Evolutionary conservation across 352 stramenopile species (phyloP).

Genomic region (Phytophthora citrophthora): DNA sequence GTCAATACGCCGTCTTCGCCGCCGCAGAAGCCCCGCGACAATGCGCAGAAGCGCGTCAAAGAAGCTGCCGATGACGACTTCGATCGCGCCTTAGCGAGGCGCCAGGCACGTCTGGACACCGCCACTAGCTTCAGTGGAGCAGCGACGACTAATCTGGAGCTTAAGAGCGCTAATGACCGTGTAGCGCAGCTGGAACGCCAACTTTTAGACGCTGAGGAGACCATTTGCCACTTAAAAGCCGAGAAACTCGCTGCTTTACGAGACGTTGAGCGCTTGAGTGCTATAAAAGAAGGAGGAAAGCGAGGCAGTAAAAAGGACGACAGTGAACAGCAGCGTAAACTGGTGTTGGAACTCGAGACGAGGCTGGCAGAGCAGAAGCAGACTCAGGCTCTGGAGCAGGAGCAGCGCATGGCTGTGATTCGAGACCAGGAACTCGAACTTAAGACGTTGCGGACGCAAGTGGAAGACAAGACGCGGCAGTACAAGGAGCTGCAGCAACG

Average conservation of each 20-base stretch:
- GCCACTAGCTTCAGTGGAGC: neutral
- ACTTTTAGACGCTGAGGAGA: constrained; percentile 73
- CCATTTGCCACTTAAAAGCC: constrained; percentile 75
- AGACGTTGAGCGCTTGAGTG: constrained; percentile 60
- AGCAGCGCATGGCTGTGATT: constrained; percentile 66
- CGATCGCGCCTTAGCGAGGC: constrained; percentile 15
- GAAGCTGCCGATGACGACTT: constrained; percentile 23
- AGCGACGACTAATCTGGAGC: constrained; percentile 36
- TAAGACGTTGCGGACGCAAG: constrained; percentile 37
- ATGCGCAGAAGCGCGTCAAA: constrained; percentile 5
- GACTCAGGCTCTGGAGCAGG: constrained; percentile 46
- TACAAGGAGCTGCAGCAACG: constrained; percentile 39
- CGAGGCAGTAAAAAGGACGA: constrained; percentile 3
- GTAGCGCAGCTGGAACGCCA: constrained; percentile 53
- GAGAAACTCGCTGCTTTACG: constrained; percentile 69
- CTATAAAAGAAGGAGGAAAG: neutral
- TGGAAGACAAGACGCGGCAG: constrained; percentile 30
- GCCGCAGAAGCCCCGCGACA: neutral
- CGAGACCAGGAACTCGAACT: constrained; percentile 67
- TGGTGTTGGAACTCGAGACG: constrained; percentile 52
- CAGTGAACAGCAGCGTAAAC: constrained; percentile 17
- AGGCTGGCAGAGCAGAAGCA: constrained; percentile 44
- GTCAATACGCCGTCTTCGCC: neutral
- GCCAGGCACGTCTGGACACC: constrained; percentile 29
- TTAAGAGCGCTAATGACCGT: constrained; percentile 63